These are phyloP conservation scores for Coffea canephora DNA, from an alignment of 257 asterid genomes.

Conservation along the genomic window DNA sequence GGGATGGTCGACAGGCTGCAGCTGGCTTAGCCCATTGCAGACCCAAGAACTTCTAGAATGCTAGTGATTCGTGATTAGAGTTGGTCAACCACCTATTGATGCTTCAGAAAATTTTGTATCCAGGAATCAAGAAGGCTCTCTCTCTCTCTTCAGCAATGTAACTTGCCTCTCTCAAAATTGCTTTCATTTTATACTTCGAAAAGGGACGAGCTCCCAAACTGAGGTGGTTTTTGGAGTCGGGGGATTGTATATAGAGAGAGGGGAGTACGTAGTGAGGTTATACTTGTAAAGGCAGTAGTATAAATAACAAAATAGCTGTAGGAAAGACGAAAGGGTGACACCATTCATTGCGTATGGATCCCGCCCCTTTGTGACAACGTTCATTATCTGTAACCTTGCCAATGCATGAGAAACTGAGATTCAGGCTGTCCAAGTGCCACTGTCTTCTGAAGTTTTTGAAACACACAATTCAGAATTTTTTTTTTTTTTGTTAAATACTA, in stretches of 20 bases:
- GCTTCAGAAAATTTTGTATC: slow-evolving; percentile 51
- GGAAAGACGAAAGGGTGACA: background rate
- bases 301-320: slow-evolving; percentile 2
- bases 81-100: slow-evolving; percentile 32
- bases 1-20: slow-evolving; percentile 96
- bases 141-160: slow-evolving; percentile 20
- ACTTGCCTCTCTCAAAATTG: background rate
- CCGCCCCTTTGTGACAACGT: no score
- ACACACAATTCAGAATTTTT: background rate
- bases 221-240: slow-evolving; percentile 24
- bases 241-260: slow-evolving; percentile 54
- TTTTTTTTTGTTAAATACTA: no score
- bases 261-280: slow-evolving; percentile 36
- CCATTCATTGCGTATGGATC: background rate
- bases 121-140: slow-evolving; percentile 13
- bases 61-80: slow-evolving; percentile 26
- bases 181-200: background rate
- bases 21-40: slow-evolving; percentile 62
- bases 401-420: background rate
- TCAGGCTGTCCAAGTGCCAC: background rate
- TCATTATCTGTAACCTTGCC: background rate
- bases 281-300: slow-evolving; percentile 60
- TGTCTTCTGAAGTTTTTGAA: background rate
- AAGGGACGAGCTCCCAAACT: slow-evolving; percentile 32
- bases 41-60: slow-evolving; percentile 57